These are phyloP conservation scores for Salinomyces thailandicus DNA, from an alignment of 2,329 filamentous ascomycete genomes.

Conservation along the genomic window DNA sequence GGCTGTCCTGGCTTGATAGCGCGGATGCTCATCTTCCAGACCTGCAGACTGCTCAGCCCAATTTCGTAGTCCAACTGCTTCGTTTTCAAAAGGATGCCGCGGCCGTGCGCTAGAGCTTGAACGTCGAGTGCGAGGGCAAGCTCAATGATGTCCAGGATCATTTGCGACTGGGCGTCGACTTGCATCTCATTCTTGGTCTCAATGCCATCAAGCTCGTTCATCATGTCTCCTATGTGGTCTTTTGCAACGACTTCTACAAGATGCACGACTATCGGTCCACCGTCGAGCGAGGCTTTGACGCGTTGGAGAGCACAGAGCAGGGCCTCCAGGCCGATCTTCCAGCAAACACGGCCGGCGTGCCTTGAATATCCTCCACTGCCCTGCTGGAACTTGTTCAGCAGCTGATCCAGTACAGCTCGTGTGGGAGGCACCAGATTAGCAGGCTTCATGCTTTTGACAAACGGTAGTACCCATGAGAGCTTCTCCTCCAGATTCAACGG, in stretches of 20 bases:
- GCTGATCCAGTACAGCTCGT: conserved; percentile 63
- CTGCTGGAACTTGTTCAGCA: conserved; percentile 57
- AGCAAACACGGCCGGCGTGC: conserved; percentile 51
- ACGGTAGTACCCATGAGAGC: conserved; percentile 67
- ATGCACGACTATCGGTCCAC: conserved; percentile 21
- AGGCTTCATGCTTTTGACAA: conserved; percentile 65
- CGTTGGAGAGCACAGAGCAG: conserved; percentile 15
- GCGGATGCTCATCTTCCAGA: conserved; percentile 69
- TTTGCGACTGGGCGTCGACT: conserved; percentile 27
- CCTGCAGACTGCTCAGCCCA: conserved; percentile 58
- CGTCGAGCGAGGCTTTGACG: conserved; percentile 12
- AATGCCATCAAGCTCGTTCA: conserved; percentile 22
- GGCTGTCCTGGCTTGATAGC: conserved; percentile 56
- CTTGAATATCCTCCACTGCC: conserved; percentile 39
- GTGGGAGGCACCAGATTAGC: conserved; percentile 70
- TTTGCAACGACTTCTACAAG: conserved; percentile 22
- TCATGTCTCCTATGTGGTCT: conserved; percentile 18
- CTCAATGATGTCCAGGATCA: conserved; percentile 55
- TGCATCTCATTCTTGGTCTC: conserved; percentile 22
- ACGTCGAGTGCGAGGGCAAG: conserved; percentile 61
- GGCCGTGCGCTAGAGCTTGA: conserved; percentile 58
- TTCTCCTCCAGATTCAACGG: conserved; percentile 48
- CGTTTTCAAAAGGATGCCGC: conserved; percentile 51
- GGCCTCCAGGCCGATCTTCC: conserved; percentile 46
- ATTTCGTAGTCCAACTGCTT: conserved; percentile 50